Base-by-base conservation (phyloP, 805 yeast genomes). In the Wickerhamiella allomyrinae region DNA sequence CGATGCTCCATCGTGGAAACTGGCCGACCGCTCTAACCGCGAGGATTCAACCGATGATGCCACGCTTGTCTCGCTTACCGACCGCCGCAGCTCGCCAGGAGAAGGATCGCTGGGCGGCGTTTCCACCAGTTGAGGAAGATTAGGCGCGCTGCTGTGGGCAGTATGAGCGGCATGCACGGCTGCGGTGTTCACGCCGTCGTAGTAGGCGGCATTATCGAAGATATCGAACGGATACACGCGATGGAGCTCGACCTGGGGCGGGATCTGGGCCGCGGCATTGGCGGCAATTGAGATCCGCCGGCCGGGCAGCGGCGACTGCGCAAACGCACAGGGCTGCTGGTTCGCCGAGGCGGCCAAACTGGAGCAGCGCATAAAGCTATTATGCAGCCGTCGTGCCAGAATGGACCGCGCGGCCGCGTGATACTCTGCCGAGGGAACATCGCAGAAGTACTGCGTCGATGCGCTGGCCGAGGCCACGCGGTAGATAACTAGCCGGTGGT, bases 401-500 rank as follows among this genome's bases (percentile, higher is more conserved):
- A 57, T 22, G 14, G 27, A 27, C 7, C 60, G 48, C 2, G 59
- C 51, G 37, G 55, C 56, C 11, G 47, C 41, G 27, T 49, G 49
- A 41, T 57, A 58, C 2, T 17, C 31, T 3, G 31, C 13, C 41
- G 51, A 48, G 9, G 57, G 47, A 15, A 45, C 41, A 36, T 55
- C 51, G 35, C 40, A 44, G 42, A 43, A 49, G 45, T 39, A 53
- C 25, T 37, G 51, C 20, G 50, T 45, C 6, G 46, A 54, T 2
- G 53, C 29, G 9, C 59, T 60, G 2, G 56, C 60, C 2, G 59
- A 54, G n/a, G 29, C 46, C 35, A 78, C 58, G 47, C 83, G 70
- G 80, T 89, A 84, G 38, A 82, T 67, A 14, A 84, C 45, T 19
- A 84, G 64, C 33, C 86, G 65, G 38, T 72, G 65, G 56, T 76